Conservation (phyloP, 805 yeast genomes). For the Saccharomycopsis fibuligera region DNA sequence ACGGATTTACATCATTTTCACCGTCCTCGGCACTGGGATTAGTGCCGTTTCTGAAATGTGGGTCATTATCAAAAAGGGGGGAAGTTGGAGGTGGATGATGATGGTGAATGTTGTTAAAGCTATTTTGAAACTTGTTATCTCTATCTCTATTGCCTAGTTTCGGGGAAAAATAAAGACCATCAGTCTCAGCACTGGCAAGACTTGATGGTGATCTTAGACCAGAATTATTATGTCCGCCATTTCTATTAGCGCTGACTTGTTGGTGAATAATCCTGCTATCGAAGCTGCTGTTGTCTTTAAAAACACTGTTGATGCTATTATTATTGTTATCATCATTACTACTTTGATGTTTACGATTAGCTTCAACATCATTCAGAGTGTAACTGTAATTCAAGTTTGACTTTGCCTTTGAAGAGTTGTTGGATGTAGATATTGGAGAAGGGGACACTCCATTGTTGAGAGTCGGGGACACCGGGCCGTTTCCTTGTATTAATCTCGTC, state of each 20-base stretch:
- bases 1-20: background rate
- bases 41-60: background rate
- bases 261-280: no score
- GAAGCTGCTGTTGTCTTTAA: no score
- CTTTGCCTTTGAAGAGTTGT: slow-evolving; percentile 1
- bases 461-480: background rate
- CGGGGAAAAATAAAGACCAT: slow-evolving; percentile 8
- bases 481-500: slow-evolving; percentile 14
- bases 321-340: background rate
- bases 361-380: background rate
- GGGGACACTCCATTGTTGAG: background rate
- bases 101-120: background rate
- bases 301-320: background rate
- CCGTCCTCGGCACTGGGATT: background rate
- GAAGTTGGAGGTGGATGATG: slow-evolving; percentile 5
- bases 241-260: no score
- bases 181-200: background rate
- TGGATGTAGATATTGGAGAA: background rate
- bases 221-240: no score
- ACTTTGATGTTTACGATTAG: background rate
- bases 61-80: background rate
- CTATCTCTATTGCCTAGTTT: background rate
- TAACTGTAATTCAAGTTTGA: slow-evolving; percentile 3
- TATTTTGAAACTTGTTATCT: background rate
- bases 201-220: background rate